A percentile compares a stretch with the other conserved stretches of the same genome.
Evolutionary conservation across 805 yeast species (phyloP).

Genomic region (Sugiyamaella lignohabitans): DNA sequence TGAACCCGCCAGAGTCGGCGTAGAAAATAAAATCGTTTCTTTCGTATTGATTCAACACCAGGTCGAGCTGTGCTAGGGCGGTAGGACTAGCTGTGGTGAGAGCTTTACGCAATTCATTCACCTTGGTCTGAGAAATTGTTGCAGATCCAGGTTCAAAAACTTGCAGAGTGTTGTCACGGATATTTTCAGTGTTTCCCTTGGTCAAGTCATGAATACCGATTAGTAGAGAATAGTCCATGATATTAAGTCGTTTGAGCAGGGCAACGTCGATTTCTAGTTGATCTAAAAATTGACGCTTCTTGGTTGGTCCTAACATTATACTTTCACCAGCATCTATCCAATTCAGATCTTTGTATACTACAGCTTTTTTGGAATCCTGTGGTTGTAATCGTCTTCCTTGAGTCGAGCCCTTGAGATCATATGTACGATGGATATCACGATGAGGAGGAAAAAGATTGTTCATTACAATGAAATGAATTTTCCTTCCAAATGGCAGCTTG

Average conservation of each 20-base stretch:
- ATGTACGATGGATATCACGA: constrained; percentile 74
- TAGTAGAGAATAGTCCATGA: constrained; percentile 91
- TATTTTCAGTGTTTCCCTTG: constrained; percentile 44
- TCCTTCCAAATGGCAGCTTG: constrained; percentile 76
- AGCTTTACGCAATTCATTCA: constrained; percentile 30
- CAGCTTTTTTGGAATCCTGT: constrained; percentile 18
- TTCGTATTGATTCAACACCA: constrained; percentile 17
- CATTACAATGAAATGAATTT: constrained; percentile 92
- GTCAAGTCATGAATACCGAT: constrained; percentile 79
- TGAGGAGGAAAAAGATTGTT: constrained; percentile 95
- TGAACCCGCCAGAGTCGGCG: constrained; percentile 77
- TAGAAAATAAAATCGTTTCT: constrained; percentile 49
- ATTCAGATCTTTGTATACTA: constrained; percentile 78
- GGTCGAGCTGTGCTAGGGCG: constrained; percentile 28
- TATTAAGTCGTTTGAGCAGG: constrained; percentile 65
- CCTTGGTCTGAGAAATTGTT: constrained; percentile 22
- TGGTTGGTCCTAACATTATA: constrained; percentile 71
- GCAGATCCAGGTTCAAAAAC: constrained; percentile 31
- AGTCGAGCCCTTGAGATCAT: constrained; percentile 90
- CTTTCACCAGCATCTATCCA: constrained; percentile 65
- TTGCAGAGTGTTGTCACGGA: constrained; percentile 31
- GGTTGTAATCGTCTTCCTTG: constrained; percentile 53
- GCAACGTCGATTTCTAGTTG: constrained; percentile 74
- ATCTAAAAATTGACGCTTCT: constrained; percentile 48
- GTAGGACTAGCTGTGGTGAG: constrained; percentile 31